Percentiles rank a stretch among this genome's conserved stretches.
Conservation (phyloP, 1,284 basidiomycete species). For the Schizophyllum commune region DNA sequence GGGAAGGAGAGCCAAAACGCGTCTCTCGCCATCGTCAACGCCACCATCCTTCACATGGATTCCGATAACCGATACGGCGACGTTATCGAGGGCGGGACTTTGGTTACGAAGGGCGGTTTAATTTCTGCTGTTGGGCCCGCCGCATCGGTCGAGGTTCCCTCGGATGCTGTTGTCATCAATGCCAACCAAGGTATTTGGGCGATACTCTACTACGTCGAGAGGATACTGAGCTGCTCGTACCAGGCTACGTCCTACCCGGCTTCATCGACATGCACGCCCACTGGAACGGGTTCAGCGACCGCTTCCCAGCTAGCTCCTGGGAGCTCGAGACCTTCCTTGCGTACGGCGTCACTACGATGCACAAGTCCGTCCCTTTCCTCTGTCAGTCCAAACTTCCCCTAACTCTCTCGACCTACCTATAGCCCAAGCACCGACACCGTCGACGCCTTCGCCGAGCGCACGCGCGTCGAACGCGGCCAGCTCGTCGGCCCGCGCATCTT, state of each 20-base stretch:
- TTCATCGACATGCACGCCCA: conserved; percentile 73
- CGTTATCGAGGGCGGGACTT: conserved; percentile 39
- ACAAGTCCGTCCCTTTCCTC: too few relatives aligned
- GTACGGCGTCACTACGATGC: conserved; percentile 69
- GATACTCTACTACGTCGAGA: too few relatives aligned
- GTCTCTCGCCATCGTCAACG: conserved; percentile 50
- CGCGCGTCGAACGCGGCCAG: conserved; percentile 57
- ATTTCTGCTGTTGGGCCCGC: conserved; percentile 42
- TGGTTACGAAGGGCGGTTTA: conserved; percentile 46
- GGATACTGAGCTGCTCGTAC: too few relatives aligned
- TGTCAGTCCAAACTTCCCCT: too few relatives aligned
- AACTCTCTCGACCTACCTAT: too few relatives aligned
- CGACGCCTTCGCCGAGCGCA: conserved; percentile 53
- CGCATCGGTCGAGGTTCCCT: conserved; percentile 27
- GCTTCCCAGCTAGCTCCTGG: conserved; percentile 60
- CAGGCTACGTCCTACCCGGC: conserved; percentile 55
- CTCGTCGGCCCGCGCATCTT: conserved; percentile 64
- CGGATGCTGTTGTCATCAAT: conserved; percentile 44
- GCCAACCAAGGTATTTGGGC: conserved; percentile 31
- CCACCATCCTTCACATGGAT: conserved; percentile 60
- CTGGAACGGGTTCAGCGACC: conserved; percentile 46
- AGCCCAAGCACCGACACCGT: conserved; percentile 62
- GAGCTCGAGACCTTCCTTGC: conserved; percentile 68
- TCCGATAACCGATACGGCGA: conserved; percentile 38
- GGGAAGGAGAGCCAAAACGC: conserved; percentile 38